These are phyloP conservation scores for Sporobolomyces roseus DNA, from an alignment of 768 basidiomycete genomes.

Conservation along the genomic window DNA sequence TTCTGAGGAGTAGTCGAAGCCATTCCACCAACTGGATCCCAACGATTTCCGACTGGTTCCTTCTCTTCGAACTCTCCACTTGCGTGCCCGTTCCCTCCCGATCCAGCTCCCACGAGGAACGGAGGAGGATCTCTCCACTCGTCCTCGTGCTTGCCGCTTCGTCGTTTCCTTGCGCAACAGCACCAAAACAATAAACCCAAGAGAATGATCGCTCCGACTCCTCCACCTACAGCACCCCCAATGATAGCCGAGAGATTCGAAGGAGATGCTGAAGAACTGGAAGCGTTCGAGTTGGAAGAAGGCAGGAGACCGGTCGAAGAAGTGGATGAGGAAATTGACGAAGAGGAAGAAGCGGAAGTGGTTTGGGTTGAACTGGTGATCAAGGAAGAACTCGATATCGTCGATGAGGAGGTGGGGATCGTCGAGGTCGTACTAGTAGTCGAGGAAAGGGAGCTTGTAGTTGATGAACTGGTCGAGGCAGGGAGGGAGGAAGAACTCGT, in stretches of 20 bases:
- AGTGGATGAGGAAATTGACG: neutral
- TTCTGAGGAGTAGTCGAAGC: neutral
- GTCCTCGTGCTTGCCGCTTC: neutral
- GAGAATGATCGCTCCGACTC: conserved; percentile 15
- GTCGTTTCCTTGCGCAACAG: conserved; percentile 6
- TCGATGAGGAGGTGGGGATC: no score
- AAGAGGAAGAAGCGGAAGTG: neutral
- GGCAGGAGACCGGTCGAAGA: conserved; percentile 14
- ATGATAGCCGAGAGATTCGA: conserved; percentile 23
- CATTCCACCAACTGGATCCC: conserved; percentile 1
- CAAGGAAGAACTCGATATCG: neutral
- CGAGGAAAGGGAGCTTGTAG: neutral
- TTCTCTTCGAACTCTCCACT: conserved; percentile 14
- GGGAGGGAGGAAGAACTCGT: neutral
- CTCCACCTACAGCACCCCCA: conserved; percentile 30
- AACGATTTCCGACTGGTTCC: neutral
- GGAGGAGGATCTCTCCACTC: conserved; percentile 11
- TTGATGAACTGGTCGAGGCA: neutral
- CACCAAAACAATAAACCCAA: conserved; percentile 19
- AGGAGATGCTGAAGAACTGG: neutral
- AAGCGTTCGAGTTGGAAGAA: conserved; percentile 1
- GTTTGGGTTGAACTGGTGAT: neutral
- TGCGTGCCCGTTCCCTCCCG: neutral
- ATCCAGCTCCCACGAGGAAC: conserved; percentile 1
- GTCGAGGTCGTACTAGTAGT: no score